Evolutionary conservation across 2,329 filamentous ascomycete genomes (phyloP).

Genomic region (Fusarium papillatum): DNA sequence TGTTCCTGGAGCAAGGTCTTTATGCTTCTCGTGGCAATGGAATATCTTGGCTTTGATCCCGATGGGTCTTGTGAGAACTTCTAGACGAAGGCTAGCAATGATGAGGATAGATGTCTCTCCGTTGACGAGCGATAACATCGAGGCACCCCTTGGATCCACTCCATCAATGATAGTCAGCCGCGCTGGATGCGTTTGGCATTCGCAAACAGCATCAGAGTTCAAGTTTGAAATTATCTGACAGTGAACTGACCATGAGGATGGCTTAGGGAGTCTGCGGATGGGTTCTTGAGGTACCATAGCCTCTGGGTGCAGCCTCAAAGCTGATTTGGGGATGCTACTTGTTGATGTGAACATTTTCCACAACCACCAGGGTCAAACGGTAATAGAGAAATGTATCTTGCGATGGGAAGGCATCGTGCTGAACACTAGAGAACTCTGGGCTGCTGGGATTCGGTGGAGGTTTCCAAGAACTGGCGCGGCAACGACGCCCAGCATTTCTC

Average conservation of each 20-base stretch:
- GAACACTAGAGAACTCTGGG: no score
- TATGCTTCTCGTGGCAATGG: not conserved
- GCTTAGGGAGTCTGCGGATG: no score
- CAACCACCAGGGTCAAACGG: no score
- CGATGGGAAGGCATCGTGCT: no score
- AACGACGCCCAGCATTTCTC: not conserved
- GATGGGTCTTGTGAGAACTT: no score
- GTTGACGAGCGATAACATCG: not conserved
- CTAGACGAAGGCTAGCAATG: not conserved
- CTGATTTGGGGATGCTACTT: no score
- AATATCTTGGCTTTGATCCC: not conserved
- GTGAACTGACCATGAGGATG: not conserved
- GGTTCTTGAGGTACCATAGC: no score
- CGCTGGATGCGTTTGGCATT: not conserved
- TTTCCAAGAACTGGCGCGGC: no score
- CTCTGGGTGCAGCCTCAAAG: no score
- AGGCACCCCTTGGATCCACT: not conserved
- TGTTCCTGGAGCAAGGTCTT: not conserved
- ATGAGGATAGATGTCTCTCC: not conserved
- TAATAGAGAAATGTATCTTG: no score
- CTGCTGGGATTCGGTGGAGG: no score
- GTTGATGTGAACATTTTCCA: no score
- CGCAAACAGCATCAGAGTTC: not conserved
- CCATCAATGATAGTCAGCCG: slow-evolving; percentile 11
- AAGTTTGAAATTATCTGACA: slow-evolving; percentile 5